These are phyloP conservation scores for Solanum aculeatissimum DNA, from an alignment of 305 asterid genomes.

Conservation along the genomic window DNA sequence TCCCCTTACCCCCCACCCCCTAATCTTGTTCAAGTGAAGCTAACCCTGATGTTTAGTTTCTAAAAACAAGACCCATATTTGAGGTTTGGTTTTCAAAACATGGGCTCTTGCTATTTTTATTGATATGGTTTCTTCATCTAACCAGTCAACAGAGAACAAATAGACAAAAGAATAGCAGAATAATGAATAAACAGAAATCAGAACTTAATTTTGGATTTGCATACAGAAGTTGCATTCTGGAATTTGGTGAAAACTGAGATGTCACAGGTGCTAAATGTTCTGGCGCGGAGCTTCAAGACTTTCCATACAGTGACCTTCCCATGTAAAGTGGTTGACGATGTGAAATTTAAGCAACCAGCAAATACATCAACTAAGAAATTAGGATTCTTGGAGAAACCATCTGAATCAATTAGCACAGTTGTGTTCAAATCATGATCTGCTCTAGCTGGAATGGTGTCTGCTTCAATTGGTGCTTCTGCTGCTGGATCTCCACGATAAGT, in stretches of 20 bases:
- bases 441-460: constrained; percentile 37
- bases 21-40: neutral
- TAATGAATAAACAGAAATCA: neutral
- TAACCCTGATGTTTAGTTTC: neutral
- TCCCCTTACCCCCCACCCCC: neutral
- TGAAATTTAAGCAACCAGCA: constrained; percentile 33
- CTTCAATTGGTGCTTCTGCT: constrained; percentile 25
- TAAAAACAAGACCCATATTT: neutral
- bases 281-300: constrained; percentile 27
- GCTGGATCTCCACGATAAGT: constrained; percentile 24
- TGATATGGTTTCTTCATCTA: neutral
- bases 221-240: constrained; percentile 27
- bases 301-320: constrained; percentile 37
- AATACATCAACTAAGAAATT: constrained; percentile 15
- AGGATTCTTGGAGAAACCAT: constrained; percentile 6
- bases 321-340: constrained; percentile 29
- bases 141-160: neutral
- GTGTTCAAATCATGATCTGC: constrained; percentile 26
- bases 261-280: constrained; percentile 27
- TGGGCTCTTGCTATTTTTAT: neutral
- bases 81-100: neutral
- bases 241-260: constrained; percentile 18
- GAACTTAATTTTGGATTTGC: constrained; percentile 24
- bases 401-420: constrained; percentile 7
- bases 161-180: neutral